Percentiles rank a stretch among this genome's conserved stretches.
Evolutionary conservation across 768 basidiomycete species (phyloP).

Genomic region (Suillus paluster): DNA sequence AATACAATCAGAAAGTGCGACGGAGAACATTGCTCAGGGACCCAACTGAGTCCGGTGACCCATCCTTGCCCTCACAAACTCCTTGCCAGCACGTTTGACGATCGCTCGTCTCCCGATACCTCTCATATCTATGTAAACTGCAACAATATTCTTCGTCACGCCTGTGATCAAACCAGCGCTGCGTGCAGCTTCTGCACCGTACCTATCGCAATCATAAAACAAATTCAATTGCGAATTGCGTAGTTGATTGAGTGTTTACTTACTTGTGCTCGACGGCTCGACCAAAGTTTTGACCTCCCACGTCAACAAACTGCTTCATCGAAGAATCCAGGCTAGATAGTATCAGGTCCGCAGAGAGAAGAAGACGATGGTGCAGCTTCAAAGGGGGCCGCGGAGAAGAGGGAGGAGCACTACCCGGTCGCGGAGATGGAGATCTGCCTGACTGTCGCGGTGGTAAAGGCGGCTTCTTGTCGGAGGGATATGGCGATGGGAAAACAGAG

Average conservation of each 20-base stretch:
- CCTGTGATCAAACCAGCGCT: conserved; percentile 63
- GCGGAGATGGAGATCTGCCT: conserved; percentile 15
- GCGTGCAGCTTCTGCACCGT: conserved; percentile 66
- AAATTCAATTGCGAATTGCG: not conserved
- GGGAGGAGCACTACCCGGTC: conserved; percentile 13
- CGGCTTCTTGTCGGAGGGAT: conserved; percentile 16
- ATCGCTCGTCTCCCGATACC: conserved; percentile 75
- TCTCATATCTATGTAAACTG: conserved; percentile 78
- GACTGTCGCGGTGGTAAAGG: conserved; percentile 22
- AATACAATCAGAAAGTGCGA: not conserved
- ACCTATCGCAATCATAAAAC: conserved; percentile 36
- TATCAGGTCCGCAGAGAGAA: conserved; percentile 70
- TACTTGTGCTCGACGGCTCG: conserved; percentile 61
- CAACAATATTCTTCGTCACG: conserved; percentile 69
- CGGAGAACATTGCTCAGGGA: not conserved
- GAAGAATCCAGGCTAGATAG: conserved; percentile 67
- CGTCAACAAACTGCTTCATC: conserved; percentile 54
- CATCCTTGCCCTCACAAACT: conserved; percentile 54
- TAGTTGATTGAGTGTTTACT: conserved; percentile 18
- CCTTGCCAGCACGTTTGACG: conserved; percentile 63
- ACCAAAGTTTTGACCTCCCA: conserved; percentile 51
- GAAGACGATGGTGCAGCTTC: conserved; percentile 49
- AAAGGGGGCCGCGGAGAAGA: conserved; percentile 24
- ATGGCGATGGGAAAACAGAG: not conserved
- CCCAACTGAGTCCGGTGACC: conserved; percentile 8